These are phyloP conservation scores for Rhypophila decipiens DNA, from an alignment of 495 filamentous ascomycete genomes.

Conservation along the genomic window DNA sequence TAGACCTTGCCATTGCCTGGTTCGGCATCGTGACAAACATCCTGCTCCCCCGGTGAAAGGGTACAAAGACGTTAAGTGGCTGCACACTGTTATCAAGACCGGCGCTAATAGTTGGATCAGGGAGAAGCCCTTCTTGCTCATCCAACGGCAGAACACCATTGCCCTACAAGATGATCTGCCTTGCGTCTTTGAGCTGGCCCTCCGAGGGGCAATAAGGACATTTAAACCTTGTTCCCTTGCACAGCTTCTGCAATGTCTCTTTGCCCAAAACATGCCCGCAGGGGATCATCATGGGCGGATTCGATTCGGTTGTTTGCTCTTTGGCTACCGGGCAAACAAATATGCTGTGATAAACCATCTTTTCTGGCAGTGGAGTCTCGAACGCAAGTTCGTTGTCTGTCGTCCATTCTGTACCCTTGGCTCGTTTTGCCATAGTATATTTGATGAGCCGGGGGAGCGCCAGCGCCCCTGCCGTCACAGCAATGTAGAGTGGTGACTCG, in stretches of 20 bases:
- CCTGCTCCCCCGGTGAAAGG: no score
- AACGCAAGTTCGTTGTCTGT: conserved; percentile 85
- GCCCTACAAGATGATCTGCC: conserved; percentile 54
- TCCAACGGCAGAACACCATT: conserved; percentile 4
- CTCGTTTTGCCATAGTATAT: conserved; percentile 71
- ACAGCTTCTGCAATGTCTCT: conserved; percentile 69
- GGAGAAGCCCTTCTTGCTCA: not conserved
- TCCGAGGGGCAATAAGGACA: conserved; percentile 95
- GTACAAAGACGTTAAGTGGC: no score
- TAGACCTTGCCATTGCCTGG: no score
- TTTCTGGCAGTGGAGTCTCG: conserved; percentile 79
- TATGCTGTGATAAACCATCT: conserved; percentile 90
- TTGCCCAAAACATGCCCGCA: conserved; percentile 92
- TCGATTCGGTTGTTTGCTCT: conserved; percentile 87
- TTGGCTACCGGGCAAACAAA: conserved; percentile 97
- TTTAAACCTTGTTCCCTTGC: conserved; percentile 78
- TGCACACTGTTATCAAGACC: no score
- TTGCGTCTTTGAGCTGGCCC: conserved; percentile 67
- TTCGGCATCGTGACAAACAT: no score
- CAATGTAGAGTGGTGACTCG: conserved; percentile 84
- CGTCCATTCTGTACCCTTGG: conserved; percentile 91
- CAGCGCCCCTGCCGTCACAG: conserved; percentile 84
- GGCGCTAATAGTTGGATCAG: no score
- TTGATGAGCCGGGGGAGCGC: conserved; percentile 82
- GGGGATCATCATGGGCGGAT: conserved; percentile 96